Percentiles rank a stretch among this genome's conserved stretches.
phyloP scores from a whole-genome alignment of 164 flowering plant genomes.

The Liquidambar formosana region DNA sequence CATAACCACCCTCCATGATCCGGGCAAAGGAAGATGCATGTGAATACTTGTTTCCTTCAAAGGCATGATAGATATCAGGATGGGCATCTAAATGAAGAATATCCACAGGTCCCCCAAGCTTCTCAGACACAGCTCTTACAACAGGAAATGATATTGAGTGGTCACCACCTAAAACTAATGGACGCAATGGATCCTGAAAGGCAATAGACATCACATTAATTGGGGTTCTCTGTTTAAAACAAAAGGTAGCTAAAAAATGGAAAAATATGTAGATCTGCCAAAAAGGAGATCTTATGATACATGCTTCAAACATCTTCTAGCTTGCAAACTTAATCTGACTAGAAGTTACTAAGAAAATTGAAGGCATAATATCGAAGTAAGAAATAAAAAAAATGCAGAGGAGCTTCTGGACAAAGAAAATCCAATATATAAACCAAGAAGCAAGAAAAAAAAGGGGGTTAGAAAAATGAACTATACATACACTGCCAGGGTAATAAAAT shows the following conservation, averaged over 20 bases:
- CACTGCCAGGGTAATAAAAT: neutral
- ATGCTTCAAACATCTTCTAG: neutral
- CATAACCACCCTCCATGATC: conserved; percentile 99
- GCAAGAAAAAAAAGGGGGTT: neutral
- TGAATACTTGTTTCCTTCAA: conserved; percentile 95
- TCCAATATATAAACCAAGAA: neutral
- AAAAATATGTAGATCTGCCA: neutral
- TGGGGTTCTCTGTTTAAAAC: neutral
- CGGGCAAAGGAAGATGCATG: conserved; percentile 99
- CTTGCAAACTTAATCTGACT: neutral
- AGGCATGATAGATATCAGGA: conserved; percentile 89
- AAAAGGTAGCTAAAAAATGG: neutral
- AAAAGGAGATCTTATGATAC: neutral
- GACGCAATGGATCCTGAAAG: conserved; percentile 79
- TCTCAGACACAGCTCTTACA: conserved; percentile 92
- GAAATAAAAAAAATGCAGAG: neutral
- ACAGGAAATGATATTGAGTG: conserved; percentile 96
- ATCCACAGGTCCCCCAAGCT: conserved; percentile 97
- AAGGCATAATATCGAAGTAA: too few species aligned
- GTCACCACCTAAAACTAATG: conserved; percentile 94
- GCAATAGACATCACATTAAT: conserved; percentile 6
- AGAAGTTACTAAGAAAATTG: neutral
- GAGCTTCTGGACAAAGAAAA: neutral
- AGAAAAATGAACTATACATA: neutral
- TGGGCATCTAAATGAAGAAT: conserved; percentile 99